phyloP scores from a whole-genome alignment of 2,329 filamentous ascomycete genomes.

The Hyphodiscus sp. region DNA sequence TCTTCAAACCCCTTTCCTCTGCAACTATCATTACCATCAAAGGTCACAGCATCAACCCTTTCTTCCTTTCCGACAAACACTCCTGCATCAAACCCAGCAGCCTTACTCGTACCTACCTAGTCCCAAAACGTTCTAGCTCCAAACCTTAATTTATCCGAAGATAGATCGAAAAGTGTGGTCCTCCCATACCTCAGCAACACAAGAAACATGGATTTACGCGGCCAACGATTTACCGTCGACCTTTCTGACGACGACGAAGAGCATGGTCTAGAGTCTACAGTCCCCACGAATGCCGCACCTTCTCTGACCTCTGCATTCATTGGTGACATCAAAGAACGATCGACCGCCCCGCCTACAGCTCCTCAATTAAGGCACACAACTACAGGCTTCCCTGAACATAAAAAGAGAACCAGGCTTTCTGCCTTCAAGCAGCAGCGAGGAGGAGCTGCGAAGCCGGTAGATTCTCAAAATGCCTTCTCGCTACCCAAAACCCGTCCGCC shows the following conservation, averaged over 20 bases:
- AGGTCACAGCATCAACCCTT: too few species aligned
- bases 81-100: too few species aligned
- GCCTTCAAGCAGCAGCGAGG: conserved; percentile 69
- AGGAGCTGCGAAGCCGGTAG: conserved; percentile 7
- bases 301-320: conserved; percentile 40
- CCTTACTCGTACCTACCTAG: too few species aligned
- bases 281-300: conserved; percentile 23
- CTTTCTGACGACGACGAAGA: conserved; percentile 47
- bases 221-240: conserved; percentile 55
- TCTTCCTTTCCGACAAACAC: too few species aligned
- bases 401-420: conserved; percentile 65
- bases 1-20: too few species aligned
- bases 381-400: conserved; percentile 84
- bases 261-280: conserved; percentile 15
- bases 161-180: too few species aligned
- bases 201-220: conserved; percentile 42
- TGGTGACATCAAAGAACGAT: conserved; percentile 74
- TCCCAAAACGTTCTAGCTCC: neutral
- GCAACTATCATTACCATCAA: too few species aligned
- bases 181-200: too few species aligned
- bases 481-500: conserved; percentile 5
- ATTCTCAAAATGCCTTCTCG: conserved; percentile 17
- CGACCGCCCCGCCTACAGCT: conserved; percentile 55
- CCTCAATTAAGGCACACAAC: conserved; percentile 50
- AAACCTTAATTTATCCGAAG: neutral